Percentiles rank a stretch among this genome's conserved stretches.
These are phyloP conservation scores for Russula ochroleuca DNA, from an alignment of 768 basidiomycete species.

Conservation along the genomic window DNA sequence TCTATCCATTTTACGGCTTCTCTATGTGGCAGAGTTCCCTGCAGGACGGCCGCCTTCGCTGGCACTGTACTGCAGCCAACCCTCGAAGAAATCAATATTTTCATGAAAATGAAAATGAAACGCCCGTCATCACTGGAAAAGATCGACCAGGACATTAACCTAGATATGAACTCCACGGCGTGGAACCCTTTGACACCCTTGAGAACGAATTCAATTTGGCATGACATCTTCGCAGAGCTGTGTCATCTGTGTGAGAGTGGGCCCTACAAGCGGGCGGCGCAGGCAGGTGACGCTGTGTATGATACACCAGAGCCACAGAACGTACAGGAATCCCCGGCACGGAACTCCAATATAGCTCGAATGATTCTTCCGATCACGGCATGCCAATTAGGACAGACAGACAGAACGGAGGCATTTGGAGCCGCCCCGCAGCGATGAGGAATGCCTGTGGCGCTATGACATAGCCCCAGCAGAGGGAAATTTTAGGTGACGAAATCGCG, in stretches of 20 bases:
- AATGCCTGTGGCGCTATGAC: neutral
- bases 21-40: no score
- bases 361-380: neutral
- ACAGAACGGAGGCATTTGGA: neutral
- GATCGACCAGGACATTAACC: conserved; percentile 1
- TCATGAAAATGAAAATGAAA: neutral
- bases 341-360: neutral
- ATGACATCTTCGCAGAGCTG: neutral
- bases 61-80: neutral
- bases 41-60: neutral
- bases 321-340: no score
- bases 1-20: no score
- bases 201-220: neutral
- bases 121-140: neutral
- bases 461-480: neutral
- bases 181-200: neutral
- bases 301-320: neutral
- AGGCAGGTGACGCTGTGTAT: neutral
- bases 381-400: neutral
- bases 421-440: neutral
- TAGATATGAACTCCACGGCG: neutral
- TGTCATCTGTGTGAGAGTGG: neutral
- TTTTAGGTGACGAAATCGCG: neutral
- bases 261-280: neutral
- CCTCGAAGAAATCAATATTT: no score